Evolutionary conservation across 106 monocot species (phyloP), one percentile per base, ranked within the genome.

Genomic region (Dendrobium nobile): DNA sequence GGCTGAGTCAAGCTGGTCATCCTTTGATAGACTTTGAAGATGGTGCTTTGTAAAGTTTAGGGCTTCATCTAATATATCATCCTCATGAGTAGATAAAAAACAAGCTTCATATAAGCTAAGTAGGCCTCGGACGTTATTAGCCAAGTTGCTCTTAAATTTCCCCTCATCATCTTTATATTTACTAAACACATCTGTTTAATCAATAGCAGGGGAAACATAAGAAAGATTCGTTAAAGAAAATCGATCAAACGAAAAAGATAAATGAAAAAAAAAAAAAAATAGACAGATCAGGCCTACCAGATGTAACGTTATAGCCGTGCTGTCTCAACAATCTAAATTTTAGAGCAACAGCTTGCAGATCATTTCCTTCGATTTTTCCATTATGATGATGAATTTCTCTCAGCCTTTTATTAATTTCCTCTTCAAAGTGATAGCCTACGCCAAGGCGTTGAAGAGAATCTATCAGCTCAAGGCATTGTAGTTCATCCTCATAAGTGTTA

Each of bases 51-150:
- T 18, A 16, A 76, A 82, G 11, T 16, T 56, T 8, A 76, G 75
- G 5, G 82, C 82, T 44, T 82, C 82, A 11, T 82, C 76, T 4
- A 82, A 43, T 56, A 82, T 75, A 19, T 26, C 26, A 19, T 82
- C 76, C 2, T 26, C 82, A 18, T 9, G 76, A 2, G 41, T 77
- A 7, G 24, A 41, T 4, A 75, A 41, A 47, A 75, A 65, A n/a
- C 75, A 55, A 6, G 76, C 82, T 28, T 82, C 82, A 45, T 82
- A 76, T 37, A 82, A 54, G 43, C 82, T 64, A 3, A 82, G 58
- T 2, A 82, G 24, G 5, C 82, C 82, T 7, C 59, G 75, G 8
- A 22, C 59, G 27, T 82, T 76, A 15, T 26, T 17, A 20, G 7
- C 64, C 20, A 82, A 65, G 26, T 4, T 9, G 4, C 24, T 40